phyloP scores from a whole-genome alignment of 1,284 basidiomycete species.

The Ceratobasidium sp. region DNA sequence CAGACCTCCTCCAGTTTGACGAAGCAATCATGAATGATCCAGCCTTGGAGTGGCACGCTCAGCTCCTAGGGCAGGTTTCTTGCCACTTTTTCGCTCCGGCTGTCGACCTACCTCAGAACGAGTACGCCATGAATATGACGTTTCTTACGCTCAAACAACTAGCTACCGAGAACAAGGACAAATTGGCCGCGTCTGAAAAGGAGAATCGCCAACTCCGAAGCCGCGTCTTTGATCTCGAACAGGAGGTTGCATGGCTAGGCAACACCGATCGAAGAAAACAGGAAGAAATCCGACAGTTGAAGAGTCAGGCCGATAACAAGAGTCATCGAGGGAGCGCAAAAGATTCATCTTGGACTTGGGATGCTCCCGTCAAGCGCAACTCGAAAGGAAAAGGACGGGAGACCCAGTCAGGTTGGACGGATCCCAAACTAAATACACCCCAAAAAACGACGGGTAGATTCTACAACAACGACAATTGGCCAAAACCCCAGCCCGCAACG shows the following conservation, averaged over 20 bases:
- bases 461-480: background rate
- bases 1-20: constrained; percentile 61
- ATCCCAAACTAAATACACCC: background rate
- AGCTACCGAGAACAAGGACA: background rate
- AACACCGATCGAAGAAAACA: background rate
- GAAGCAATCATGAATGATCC: constrained; percentile 51
- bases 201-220: constrained; percentile 12
- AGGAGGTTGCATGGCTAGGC: constrained; percentile 8
- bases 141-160: constrained; percentile 1
- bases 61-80: constrained; percentile 64
- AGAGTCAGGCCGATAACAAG: background rate
- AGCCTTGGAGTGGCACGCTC: constrained; percentile 65
- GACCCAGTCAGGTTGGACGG: background rate
- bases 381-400: constrained; percentile 14
- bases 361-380: background rate
- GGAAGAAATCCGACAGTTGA: background rate
- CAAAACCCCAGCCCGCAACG: background rate
- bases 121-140: constrained; percentile 27
- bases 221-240: constrained; percentile 5
- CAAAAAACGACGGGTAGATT: background rate
- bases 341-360: background rate
- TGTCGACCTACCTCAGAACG: background rate
- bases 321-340: background rate
- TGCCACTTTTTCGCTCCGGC: constrained; percentile 58
- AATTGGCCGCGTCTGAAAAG: background rate